Conservation (phyloP, 306 rosid genomes). For the Vigna reflexopilosa region DNA sequence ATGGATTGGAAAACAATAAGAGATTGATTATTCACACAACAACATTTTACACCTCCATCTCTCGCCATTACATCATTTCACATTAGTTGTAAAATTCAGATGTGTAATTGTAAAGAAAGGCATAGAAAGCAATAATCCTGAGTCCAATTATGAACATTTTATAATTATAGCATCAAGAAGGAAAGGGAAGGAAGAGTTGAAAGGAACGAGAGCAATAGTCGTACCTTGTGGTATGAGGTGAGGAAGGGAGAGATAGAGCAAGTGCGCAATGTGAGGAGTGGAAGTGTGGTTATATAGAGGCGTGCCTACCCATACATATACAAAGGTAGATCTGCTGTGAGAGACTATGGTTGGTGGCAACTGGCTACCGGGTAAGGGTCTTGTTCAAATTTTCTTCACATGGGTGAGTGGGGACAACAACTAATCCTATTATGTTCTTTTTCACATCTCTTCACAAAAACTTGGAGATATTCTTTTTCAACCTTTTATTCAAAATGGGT, state of each 20-base stretch:
- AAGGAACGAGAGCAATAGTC: slow-evolving; percentile 28
- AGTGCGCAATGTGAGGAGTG: slow-evolving; percentile 18
- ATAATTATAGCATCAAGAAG: neutral
- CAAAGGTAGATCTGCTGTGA: slow-evolving; percentile 36
- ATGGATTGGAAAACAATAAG: neutral
- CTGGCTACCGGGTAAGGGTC: slow-evolving; percentile 9
- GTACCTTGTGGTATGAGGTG: slow-evolving; percentile 6
- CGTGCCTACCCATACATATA: too few species aligned
- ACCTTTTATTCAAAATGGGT: too few species aligned
- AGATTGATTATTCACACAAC: neutral
- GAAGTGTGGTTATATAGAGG: slow-evolving; percentile 29
- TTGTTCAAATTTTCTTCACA: neutral
- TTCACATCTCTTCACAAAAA: neutral
- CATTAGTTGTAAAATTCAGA: too few species aligned
- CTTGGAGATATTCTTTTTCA: neutral
- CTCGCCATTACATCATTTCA: neutral
- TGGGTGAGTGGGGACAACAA: neutral
- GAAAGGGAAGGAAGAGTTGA: neutral
- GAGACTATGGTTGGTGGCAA: slow-evolving; percentile 21
- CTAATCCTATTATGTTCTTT: neutral
- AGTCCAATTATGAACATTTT: neutral
- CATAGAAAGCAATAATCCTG: neutral
- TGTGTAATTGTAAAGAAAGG: neutral
- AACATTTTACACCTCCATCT: neutral
- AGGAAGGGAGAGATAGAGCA: neutral